These are phyloP conservation scores for Luffa aegyptiaca DNA, from an alignment of 306 rosid species.

Conservation along the genomic window DNA sequence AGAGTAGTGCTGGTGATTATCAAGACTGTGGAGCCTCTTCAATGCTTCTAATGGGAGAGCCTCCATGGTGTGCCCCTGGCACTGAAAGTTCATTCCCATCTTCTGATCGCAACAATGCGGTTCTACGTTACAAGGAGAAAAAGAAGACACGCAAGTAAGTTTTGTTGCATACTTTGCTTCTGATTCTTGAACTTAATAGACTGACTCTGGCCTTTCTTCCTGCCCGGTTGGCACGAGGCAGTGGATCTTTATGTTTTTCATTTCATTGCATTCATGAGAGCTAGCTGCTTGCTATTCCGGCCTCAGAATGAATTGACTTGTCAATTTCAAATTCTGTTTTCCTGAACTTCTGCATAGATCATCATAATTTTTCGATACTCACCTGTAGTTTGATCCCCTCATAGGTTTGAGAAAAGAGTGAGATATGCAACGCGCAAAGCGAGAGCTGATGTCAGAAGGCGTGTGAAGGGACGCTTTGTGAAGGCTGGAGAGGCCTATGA, in stretches of 20 bases:
- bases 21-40: slow-evolving; percentile 91
- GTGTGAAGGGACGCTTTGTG: slow-evolving; percentile 93
- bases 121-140: slow-evolving; percentile 90
- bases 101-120: slow-evolving; percentile 73
- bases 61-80: slow-evolving; percentile 83
- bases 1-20: slow-evolving; percentile 52
- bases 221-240: not conserved
- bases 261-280: not conserved
- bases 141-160: slow-evolving; percentile 83
- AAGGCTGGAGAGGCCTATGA: slow-evolving; percentile 88
- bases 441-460: slow-evolving; percentile 82
- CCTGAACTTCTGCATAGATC: not conserved
- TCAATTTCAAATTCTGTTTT: not conserved
- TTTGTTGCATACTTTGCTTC: not conserved
- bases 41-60: slow-evolving; percentile 77
- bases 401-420: slow-evolving; percentile 77
- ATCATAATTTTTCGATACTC: not conserved
- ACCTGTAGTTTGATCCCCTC: not conserved
- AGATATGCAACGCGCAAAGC: slow-evolving; percentile 94
- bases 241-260: not conserved
- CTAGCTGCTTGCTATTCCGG: not conserved
- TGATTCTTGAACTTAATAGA: not conserved
- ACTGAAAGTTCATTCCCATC: slow-evolving; percentile 58
- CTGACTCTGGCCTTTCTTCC: not conserved
- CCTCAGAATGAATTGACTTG: not conserved